Evolutionary conservation across 768 basidiomycete genomes (phyloP), one percentile per base, ranked within the genome.

Genomic region (Auricularia sp.): DNA sequence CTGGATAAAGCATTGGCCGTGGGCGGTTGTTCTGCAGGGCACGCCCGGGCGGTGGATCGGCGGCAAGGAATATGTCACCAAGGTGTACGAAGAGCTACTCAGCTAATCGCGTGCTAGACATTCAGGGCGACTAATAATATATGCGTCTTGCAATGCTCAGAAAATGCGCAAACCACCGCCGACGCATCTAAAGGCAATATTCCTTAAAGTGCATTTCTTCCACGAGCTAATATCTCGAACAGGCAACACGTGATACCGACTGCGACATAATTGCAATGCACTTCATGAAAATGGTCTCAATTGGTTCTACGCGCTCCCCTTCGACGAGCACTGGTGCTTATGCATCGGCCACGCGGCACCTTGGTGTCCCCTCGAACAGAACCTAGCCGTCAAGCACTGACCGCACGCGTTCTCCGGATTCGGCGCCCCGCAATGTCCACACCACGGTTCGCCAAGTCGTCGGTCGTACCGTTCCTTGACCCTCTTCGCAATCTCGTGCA

Each of bases 381-480:
- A 51, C 47, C 47, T 16, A 8, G 47, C 47, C 47, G 18, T 18
- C 11, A 16, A 6, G 16, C 47, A 51, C 18, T 21, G 8, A 6
- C 11, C 47, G 47, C 47, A 51, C 14, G 21, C 18, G 47, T 21
- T 51, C 7, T 5, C 6, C 47, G 47, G 14, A 11, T 18, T 21
- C 10, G 64, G 51, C 8, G 62, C 65, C 35, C 68, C 70, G 47
- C 70, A 71, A 63, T 68, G 68, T 6, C 65, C 67, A 45, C 69
- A 71, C 71, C 71, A 70, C 21, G 18, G 18, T 18, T 51, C 47
- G 18, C 18, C 18, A 6, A 6, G 18, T 1, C 44, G 36, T 4
- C 42, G 47, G 3, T 67, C 68, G 65, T 67, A 69, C n/a, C 70
- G 56, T 42, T 59, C 59, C 39, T 68, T 70, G 5, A 64, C 70